Base-by-base conservation (phyloP, 192 early-diverging fungal genomes). In the Paraglomus occultum region DNA sequence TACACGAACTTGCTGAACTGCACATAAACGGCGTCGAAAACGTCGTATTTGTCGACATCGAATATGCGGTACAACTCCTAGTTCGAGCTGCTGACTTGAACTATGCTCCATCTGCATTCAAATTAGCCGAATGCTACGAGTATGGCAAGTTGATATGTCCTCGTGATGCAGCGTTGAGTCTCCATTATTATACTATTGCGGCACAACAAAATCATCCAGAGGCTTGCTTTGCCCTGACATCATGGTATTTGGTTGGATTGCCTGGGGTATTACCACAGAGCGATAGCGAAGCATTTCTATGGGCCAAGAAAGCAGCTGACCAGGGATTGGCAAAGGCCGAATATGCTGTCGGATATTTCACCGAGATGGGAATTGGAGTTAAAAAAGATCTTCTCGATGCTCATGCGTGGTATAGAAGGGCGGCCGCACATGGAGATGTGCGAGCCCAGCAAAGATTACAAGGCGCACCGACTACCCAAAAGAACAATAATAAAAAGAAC, bases 211-310 rank as follows among this genome's bases (percentile, higher is more conserved):
- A 85, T 23, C 84, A 89, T 66, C 78, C 80, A 6, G 87, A 89
- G 58, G 82, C 86, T 23, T 82, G 83, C 47, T 85, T 89, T 71
- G 86, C 83, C 5, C 59, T 89, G 15, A 81, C 86, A 1, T 83
- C 85, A 39, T 89, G 87, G 87, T 89, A 89, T 71, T 64, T 89
- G n/a, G 87, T 87, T 2, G 87, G 87, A 1, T 77, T 77, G 9
- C 76, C 76, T 2, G 77, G 79, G 9, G 73, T 82, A 8, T 50
- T 89, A 40, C 81, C 84, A 15, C 87, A 87, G 66, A 84, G 81
- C 1, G 87, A 89, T 72, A 79, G 72, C 1, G 83, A 87, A 70
- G 87, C 87, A 39, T 89, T 82, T 64, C 65, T 84, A 11, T 89
- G 87, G 87, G 85, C 85, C 5, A 79, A 73, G 47, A 68, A 77